Conservation (phyloP, 2,329 filamentous ascomycete species). For the Orbilia quercus region DNA sequence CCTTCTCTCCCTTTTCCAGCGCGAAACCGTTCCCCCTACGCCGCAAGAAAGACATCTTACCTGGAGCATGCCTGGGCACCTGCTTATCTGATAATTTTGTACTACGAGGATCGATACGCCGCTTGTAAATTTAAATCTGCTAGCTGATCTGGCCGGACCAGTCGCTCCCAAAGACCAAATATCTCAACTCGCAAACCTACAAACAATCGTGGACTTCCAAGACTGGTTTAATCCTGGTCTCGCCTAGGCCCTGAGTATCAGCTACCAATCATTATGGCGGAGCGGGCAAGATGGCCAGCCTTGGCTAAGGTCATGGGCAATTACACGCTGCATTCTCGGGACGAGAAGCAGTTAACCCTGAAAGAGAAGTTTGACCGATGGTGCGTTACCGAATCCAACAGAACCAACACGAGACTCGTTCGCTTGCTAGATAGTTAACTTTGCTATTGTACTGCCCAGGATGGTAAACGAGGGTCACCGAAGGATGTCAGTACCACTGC, state of each 20-base stretch:
- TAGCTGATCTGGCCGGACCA: constrained; percentile 55
- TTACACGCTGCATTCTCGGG: constrained; percentile 80
- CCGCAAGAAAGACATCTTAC: too few species aligned
- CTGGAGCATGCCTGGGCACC: not conserved
- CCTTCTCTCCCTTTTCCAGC: not conserved
- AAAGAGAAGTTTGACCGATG: constrained; percentile 82
- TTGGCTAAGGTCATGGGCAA: constrained; percentile 84
- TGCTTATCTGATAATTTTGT: too few species aligned
- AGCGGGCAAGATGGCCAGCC: constrained; percentile 83
- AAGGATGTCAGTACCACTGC: constrained; percentile 72
- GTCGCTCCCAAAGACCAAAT: constrained; percentile 14
- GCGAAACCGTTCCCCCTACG: not conserved
- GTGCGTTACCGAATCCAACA: constrained; percentile 57
- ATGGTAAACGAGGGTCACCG: constrained; percentile 90
- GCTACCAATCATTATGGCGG: constrained; percentile 61
- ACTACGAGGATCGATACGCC: too few species aligned
- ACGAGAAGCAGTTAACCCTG: constrained; percentile 72
- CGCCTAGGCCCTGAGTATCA: too few species aligned
- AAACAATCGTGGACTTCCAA: too few species aligned
- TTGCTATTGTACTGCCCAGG: constrained; percentile 63
- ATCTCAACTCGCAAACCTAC: too few species aligned
- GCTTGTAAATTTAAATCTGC: not conserved
- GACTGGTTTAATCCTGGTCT: not conserved
- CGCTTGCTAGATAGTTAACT: not conserved
- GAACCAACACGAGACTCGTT: constrained; percentile 19